phyloP scores from a whole-genome alignment of 306 rosid genomes.

The Medicago truncatula region MtrunA17r5.0-ANR NC_053042.1:37355501-37356000 shows the following conservation, averaged over 20 bases:
- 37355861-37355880: constrained; percentile 51
- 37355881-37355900: constrained; percentile 61
- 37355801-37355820: constrained; percentile 40
- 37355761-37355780: constrained; percentile 35
- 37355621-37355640: constrained; percentile 48
- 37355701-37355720: constrained; percentile 25
- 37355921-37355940: constrained; percentile 59
- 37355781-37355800: constrained; percentile 29
- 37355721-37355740: constrained; percentile 34
- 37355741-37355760: constrained; percentile 43
- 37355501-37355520: constrained; percentile 35
- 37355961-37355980: constrained; percentile 45
- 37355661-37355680: constrained; percentile 42
- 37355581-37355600: constrained; percentile 36
- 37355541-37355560: constrained; percentile 42
- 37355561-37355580: constrained; percentile 47
- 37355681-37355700: constrained; percentile 50
- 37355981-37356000: constrained; percentile 35
- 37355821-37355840: constrained; percentile 49
- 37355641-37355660: constrained; percentile 42
- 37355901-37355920: constrained; percentile 57
- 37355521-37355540: constrained; percentile 18
- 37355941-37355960: constrained; percentile 38
- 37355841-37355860: constrained; percentile 49
- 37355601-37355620: constrained; percentile 51